A percentile compares a stretch with the other conserved stretches of the same genome.
phyloP scores from a whole-genome alignment of 495 filamentous ascomycete genomes.

The Xylaria grammica region DNA sequence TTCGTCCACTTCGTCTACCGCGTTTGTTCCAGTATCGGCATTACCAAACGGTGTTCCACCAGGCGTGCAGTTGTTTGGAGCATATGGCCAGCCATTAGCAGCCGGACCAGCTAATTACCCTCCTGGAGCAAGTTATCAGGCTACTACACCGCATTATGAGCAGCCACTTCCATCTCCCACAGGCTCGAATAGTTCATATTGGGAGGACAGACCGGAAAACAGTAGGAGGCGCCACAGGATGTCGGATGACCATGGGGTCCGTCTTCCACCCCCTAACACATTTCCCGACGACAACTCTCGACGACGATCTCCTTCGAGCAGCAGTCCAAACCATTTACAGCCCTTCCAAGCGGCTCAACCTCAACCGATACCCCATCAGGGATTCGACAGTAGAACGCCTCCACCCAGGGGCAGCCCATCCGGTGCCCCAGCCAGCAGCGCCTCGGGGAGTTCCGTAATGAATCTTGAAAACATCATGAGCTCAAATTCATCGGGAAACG shows the following conservation, averaged over 20 bases:
- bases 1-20: constrained; percentile 50
- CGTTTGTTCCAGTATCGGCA: constrained; percentile 56
- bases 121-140: constrained; percentile 34
- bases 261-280: constrained; percentile 50
- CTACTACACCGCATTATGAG: constrained; percentile 38
- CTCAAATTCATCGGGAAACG: constrained; percentile 30
- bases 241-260: constrained; percentile 46
- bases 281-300: constrained; percentile 52
- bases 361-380: constrained; percentile 28
- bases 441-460: constrained; percentile 45
- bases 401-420: constrained; percentile 35
- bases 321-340: constrained; percentile 48
- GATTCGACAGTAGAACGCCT: constrained; percentile 32
- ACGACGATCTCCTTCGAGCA: constrained; percentile 51
- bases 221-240: constrained; percentile 42
- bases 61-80: constrained; percentile 52
- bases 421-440: constrained; percentile 28
- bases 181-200: constrained; percentile 35
- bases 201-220: constrained; percentile 34
- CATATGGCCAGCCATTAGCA: constrained; percentile 54
- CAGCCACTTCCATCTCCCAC: constrained; percentile 43
- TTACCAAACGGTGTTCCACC: constrained; percentile 54
- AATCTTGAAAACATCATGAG: constrained; percentile 51
- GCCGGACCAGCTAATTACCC: constrained; percentile 32
- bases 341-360: constrained; percentile 20